phyloP scores from a whole-genome alignment of 1,284 basidiomycete species.

The Marasmius tenuissimus region DNA sequence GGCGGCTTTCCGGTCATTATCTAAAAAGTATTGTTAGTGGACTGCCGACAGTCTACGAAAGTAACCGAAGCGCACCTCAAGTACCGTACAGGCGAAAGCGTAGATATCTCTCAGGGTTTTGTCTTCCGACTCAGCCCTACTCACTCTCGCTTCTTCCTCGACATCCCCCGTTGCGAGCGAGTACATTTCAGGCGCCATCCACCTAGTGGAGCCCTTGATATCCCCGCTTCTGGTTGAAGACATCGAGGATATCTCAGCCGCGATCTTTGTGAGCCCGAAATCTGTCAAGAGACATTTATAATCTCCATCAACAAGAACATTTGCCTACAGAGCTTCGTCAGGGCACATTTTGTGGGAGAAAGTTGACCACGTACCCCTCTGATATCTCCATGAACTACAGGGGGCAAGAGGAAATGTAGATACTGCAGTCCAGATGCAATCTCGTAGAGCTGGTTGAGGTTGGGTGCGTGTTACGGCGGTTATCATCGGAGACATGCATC shows the following conservation, averaged over 20 bases:
- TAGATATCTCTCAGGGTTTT: constrained; percentile 6
- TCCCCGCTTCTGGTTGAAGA: not conserved
- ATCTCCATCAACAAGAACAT: not conserved
- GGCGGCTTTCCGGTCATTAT: no score
- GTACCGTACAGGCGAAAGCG: constrained; percentile 9
- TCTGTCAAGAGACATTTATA: not conserved
- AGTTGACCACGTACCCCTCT: constrained; percentile 4
- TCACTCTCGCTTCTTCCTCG: not conserved
- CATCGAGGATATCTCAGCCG: not conserved
- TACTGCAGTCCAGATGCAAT: constrained; percentile 3
- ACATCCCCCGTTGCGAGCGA: constrained; percentile 2
- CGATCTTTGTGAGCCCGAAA: not conserved
- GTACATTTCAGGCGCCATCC: no score
- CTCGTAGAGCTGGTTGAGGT: not conserved
- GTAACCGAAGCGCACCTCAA: not conserved
- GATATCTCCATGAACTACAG: constrained; percentile 6
- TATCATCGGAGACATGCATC: not conserved
- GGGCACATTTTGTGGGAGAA: not conserved
- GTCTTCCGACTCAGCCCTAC: not conserved
- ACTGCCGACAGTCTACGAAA: no score
- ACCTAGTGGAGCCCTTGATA: not conserved
- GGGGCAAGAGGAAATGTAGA: not conserved
- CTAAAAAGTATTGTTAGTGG: not conserved
- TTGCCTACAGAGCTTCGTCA: not conserved
- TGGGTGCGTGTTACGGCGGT: not conserved